Evolutionary conservation across 371 early-diverging fungal species (phyloP).

Genomic region (Dinochytrium kinnereticum): DNA sequence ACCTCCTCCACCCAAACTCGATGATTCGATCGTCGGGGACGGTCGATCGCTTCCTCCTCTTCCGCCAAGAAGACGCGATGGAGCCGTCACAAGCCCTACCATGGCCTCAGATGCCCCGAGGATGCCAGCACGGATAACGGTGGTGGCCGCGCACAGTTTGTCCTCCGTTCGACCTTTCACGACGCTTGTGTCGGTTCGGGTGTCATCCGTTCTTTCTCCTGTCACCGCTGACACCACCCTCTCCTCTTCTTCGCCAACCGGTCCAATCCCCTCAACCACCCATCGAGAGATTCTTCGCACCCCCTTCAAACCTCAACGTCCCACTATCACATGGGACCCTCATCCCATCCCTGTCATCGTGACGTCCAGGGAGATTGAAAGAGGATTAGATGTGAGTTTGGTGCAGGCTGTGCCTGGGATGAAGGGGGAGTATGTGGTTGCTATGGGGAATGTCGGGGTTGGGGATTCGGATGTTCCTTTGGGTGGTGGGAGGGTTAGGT

Average conservation of each 20-base stretch:
- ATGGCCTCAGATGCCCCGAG: neutral
- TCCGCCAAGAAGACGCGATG: neutral
- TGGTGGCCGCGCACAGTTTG: conserved; percentile 13
- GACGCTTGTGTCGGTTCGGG: conserved; percentile 21
- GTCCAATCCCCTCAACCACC: neutral
- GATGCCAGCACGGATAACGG: conserved; percentile 15
- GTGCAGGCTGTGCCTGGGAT: conserved; percentile 20
- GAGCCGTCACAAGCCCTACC: neutral
- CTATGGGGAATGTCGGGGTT: conserved; percentile 22
- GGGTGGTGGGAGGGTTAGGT: conserved; percentile 17
- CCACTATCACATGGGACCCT: neutral
- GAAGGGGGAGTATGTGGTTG: conserved; percentile 26
- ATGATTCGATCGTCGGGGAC: neutral
- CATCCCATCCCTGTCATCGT: conserved; percentile 14
- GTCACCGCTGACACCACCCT: neutral
- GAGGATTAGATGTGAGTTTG: conserved; percentile 17
- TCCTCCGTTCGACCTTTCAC: conserved; percentile 22
- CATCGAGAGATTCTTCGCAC: neutral
- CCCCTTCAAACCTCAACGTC: neutral
- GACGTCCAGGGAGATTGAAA: conserved; percentile 19
- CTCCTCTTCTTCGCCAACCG: neutral
- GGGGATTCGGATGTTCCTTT: conserved; percentile 23
- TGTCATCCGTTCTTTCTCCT: conserved; percentile 7
- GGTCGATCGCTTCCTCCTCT: neutral
- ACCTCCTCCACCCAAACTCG: neutral